Evolutionary conservation across 2,329 filamentous ascomycete species (phyloP).

Genomic region (Diaporthe sp.): DNA sequence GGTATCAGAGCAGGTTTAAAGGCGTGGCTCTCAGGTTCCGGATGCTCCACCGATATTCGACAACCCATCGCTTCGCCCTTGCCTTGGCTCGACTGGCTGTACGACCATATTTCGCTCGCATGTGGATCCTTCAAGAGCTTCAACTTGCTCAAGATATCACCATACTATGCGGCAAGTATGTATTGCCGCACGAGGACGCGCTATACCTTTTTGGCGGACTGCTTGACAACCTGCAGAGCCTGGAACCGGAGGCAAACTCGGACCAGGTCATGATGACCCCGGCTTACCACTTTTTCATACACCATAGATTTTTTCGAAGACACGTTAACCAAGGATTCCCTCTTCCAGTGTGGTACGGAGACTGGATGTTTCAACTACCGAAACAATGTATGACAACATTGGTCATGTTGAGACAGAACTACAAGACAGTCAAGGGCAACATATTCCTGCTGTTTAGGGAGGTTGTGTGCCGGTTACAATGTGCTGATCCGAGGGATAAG

Average conservation of each 20-base stretch:
- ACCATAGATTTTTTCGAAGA: not conserved
- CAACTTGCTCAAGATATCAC: not conserved
- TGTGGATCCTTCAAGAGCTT: not conserved
- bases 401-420: not conserved
- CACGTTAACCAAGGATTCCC: not conserved
- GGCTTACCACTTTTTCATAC: not conserved
- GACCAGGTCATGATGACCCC: not conserved
- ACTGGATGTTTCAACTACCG: not conserved
- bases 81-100: conserved; percentile 1
- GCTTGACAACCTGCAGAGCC: not conserved
- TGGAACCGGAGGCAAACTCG: not conserved
- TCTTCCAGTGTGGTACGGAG: not conserved
- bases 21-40: not conserved
- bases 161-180: not conserved
- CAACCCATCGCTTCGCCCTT: not conserved
- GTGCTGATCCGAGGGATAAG: not conserved
- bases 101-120: not conserved
- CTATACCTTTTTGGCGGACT: not conserved
- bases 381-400: not conserved
- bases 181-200: not conserved
- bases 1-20: not conserved
- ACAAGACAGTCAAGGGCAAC: not conserved
- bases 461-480: not conserved
- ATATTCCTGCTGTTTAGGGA: not conserved
- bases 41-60: not conserved